phyloP scores from a whole-genome alignment of 306 rosid genomes.

The Prunus padus region DNA sequence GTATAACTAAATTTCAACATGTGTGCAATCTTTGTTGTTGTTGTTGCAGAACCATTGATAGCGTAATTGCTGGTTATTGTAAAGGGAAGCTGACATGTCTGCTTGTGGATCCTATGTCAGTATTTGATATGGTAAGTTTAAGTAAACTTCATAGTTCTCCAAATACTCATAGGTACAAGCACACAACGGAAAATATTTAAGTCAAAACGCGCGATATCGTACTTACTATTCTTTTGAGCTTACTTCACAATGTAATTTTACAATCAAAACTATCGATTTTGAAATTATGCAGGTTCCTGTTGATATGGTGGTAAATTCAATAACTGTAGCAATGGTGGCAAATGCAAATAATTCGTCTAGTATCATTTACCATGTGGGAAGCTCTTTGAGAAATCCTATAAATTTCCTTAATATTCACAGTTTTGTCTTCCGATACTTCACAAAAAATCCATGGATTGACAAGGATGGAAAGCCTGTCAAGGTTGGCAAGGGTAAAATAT shows the following conservation, averaged over 20 bases:
- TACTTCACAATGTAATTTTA: too few relatives aligned
- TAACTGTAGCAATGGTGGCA: conserved; percentile 32
- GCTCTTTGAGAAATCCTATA: too few relatives aligned
- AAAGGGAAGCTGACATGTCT: conserved; percentile 29
- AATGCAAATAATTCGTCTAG: conserved; percentile 16
- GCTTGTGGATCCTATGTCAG: conserved; percentile 23
- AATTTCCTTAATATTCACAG: not conserved
- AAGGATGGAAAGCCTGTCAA: conserved; percentile 33
- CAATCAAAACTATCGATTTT: not conserved
- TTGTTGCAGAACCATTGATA: conserved; percentile 37
- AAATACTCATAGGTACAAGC: too few relatives aligned
- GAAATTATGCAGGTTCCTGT: conserved; percentile 40
- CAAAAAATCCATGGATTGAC: conserved; percentile 2
- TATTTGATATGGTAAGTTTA: conserved; percentile 30
- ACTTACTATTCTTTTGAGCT: too few relatives aligned
- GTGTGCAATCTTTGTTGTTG: too few relatives aligned
- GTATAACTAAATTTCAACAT: too few relatives aligned
- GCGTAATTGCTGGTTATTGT: conserved; percentile 18
- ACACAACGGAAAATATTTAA: too few relatives aligned
- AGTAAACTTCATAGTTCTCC: not conserved
- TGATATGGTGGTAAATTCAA: conserved; percentile 42
- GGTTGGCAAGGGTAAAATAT: not conserved
- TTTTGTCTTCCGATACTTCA: conserved; percentile 15
- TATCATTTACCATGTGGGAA: not conserved
- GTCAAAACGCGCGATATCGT: too few relatives aligned